Conservation (phyloP, 495 filamentous ascomycete species). For the Xylaria intraflava region DNA sequence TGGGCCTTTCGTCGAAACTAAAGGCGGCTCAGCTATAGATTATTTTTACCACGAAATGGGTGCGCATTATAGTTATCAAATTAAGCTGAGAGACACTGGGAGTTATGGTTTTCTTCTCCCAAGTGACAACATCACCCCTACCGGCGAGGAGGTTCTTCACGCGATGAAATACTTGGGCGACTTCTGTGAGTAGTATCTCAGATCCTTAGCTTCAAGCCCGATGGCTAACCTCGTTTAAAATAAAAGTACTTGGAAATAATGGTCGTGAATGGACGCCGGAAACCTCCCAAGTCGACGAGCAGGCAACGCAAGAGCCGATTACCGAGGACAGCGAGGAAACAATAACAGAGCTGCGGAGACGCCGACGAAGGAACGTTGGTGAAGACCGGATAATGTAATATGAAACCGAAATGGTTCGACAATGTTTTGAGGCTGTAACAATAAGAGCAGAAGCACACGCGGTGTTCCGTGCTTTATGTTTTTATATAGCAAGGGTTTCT, state of each 20-base stretch:
- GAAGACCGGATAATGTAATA: background rate
- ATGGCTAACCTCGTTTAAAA: background rate
- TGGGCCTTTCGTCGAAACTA: slow-evolving; percentile 49
- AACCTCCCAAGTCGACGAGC: background rate
- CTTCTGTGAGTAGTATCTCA: slow-evolving; percentile 33
- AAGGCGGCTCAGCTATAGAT: slow-evolving; percentile 84
- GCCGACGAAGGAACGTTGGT: slow-evolving; percentile 6
- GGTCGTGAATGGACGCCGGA: slow-evolving; percentile 42
- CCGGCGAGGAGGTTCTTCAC: slow-evolving; percentile 77
- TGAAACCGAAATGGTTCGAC: background rate
- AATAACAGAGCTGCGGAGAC: slow-evolving; percentile 17
- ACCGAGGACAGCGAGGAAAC: slow-evolving; percentile 1
- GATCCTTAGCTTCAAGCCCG: background rate
- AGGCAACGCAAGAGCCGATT: slow-evolving; percentile 4
- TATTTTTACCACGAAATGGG: slow-evolving; percentile 90
- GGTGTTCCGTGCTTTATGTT: background rate
- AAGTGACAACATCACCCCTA: slow-evolving; percentile 79
- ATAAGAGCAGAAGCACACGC: background rate
- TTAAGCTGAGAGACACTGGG: slow-evolving; percentile 90
- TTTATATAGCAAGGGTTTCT: background rate
- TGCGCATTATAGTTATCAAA: slow-evolving; percentile 83
- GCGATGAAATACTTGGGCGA: slow-evolving; percentile 75
- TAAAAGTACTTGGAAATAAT: slow-evolving; percentile 49
- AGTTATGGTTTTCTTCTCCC: slow-evolving; percentile 93
- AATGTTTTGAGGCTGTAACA: background rate